A percentile compares a stretch with the other conserved stretches of the same genome.
These are phyloP conservation scores for Borovskyia barvae DNA, from an alignment of 208 protist species.

Conservation along the genomic window DNA sequence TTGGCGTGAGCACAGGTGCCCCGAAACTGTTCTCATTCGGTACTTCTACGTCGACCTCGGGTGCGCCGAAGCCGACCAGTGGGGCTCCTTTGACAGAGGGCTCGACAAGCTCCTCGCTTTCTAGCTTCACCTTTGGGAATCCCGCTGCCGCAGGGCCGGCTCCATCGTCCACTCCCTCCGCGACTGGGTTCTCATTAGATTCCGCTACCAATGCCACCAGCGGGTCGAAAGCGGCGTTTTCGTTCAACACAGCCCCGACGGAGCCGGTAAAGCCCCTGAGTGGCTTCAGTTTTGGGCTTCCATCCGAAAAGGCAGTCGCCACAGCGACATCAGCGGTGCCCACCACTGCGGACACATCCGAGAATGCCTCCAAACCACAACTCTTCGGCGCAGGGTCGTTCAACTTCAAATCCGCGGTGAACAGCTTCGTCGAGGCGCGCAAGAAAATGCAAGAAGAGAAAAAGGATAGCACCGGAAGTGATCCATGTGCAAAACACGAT, in stretches of 20 bases:
- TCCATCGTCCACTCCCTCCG: neutral
- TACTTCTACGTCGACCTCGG: neutral
- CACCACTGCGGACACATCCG: constrained; percentile 1
- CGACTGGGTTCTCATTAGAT: too few relatives aligned
- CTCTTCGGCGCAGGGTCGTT: constrained; percentile 46
- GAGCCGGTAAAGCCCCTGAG: neutral
- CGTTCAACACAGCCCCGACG: neutral
- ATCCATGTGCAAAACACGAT: too few relatives aligned
- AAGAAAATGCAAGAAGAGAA: constrained; percentile 51
- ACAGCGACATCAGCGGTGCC: neutral
- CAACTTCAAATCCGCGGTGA: constrained; percentile 64
- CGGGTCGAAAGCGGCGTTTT: neutral
- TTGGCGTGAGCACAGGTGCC: constrained; percentile 3
- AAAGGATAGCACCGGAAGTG: too few relatives aligned
- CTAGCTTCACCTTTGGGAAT: constrained; percentile 26
- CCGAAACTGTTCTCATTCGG: neutral
- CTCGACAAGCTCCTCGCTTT: too few relatives aligned
- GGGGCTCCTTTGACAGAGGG: too few relatives aligned
- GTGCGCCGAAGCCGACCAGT: neutral
- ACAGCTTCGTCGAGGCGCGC: constrained; percentile 67
- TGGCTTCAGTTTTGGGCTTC: constrained; percentile 18
- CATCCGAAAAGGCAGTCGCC: neutral
- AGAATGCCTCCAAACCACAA: too few relatives aligned
- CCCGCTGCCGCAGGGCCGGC: neutral
- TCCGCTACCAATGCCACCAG: neutral